Conservation (phyloP, 768 basidiomycete species). For the Calocybe indica region DNA sequence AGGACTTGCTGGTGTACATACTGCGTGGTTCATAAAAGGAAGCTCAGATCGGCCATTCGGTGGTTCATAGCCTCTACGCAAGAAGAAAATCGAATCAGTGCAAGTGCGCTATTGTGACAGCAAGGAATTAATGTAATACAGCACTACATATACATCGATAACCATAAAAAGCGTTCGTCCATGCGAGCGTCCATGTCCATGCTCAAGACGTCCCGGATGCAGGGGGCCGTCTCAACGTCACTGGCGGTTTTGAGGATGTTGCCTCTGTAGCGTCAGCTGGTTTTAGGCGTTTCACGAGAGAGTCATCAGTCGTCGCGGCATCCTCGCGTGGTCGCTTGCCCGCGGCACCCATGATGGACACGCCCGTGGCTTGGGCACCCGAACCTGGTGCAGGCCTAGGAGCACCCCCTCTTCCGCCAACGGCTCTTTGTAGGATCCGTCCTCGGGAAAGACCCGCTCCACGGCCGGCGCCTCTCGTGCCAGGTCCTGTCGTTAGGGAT, state of each 20-base stretch:
- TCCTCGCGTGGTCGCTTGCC: neutral
- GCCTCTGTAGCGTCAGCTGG: slow-evolving; percentile 33
- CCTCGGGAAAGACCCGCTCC: neutral
- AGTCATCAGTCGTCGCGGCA: neutral
- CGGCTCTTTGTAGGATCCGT: neutral
- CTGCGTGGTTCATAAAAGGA: no score
- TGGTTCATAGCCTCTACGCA: no score
- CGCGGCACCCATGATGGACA: slow-evolving; percentile 1
- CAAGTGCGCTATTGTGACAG: no score
- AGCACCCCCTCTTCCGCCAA: neutral
- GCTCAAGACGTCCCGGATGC: slow-evolving; percentile 32
- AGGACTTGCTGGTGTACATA: no score
- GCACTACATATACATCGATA: slow-evolving; percentile 4
- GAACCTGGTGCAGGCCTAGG: slow-evolving; percentile 5
- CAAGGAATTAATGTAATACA: neutral
- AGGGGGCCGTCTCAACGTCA: slow-evolving; percentile 11
- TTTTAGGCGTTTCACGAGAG: neutral
- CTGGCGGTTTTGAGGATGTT: slow-evolving; percentile 12
- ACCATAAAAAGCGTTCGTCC: neutral
- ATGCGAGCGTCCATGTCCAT: slow-evolving; percentile 13
- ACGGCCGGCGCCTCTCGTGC: neutral
- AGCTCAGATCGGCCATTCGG: no score
- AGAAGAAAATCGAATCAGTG: no score
- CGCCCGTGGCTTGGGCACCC: slow-evolving; percentile 6
- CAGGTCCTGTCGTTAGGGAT: neutral